Evolutionary conservation across 352 stramenopile species (phyloP).

Genomic region (Aphanomyces euteiches): DNA sequence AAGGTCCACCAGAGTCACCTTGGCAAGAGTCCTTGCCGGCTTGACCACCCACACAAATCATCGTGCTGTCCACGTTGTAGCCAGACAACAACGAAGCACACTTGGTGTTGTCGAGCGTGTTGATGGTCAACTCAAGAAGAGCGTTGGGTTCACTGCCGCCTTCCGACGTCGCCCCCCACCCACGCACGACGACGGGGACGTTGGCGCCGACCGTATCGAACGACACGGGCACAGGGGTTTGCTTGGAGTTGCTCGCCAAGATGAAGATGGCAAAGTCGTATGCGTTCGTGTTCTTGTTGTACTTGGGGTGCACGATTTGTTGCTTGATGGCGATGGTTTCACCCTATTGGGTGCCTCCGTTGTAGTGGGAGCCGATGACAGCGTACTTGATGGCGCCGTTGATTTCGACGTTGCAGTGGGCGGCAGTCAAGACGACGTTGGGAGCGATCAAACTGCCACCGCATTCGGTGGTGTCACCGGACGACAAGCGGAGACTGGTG

Average conservation of each 20-base stretch:
- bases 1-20: conserved; percentile 53
- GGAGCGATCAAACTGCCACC: conserved; percentile 38
- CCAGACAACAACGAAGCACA: conserved; percentile 39
- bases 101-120: conserved; percentile 42
- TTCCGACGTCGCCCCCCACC: conserved; percentile 33
- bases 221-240: conserved; percentile 38
- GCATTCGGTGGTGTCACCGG: conserved; percentile 22
- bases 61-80: conserved; percentile 38
- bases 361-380: conserved; percentile 52
- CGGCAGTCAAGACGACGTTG: conserved; percentile 38
- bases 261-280: conserved; percentile 51
- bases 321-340: conserved; percentile 39
- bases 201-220: conserved; percentile 44
- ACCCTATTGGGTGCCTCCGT: conserved; percentile 38
- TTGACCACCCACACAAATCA: conserved; percentile 56
- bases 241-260: conserved; percentile 40
- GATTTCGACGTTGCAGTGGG: conserved; percentile 31
- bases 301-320: conserved; percentile 35
- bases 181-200: conserved; percentile 37
- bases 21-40: conserved; percentile 55
- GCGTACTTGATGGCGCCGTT: conserved; percentile 45
- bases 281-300: conserved; percentile 38
- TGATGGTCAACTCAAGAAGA: conserved; percentile 43
- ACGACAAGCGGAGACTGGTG: neutral
- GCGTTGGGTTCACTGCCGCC: conserved; percentile 34